A percentile compares a stretch with the other conserved stretches of the same genome.
These are phyloP conservation scores for Sergeia podlipaevii DNA, from an alignment of 208 protist species.

Conservation along the genomic window DNA sequence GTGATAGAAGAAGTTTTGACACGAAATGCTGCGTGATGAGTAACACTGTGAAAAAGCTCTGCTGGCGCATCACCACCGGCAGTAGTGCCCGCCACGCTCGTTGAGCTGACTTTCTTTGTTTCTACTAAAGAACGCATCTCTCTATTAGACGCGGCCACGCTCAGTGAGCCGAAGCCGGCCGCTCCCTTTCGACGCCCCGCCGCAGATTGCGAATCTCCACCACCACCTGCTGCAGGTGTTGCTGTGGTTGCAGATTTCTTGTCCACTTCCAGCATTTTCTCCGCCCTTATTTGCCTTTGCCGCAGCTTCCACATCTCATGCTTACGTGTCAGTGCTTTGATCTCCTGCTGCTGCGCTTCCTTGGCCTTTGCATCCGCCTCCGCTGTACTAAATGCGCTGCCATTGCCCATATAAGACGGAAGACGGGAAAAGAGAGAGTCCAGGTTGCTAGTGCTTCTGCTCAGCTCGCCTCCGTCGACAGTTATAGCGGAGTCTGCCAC, in stretches of 20 bases:
- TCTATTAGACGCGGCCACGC: too few species aligned
- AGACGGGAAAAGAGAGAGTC: neutral
- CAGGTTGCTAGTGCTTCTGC: too few species aligned
- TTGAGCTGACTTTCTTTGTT: neutral
- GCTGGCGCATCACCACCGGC: neutral
- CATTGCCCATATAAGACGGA: neutral
- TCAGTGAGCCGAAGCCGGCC: too few species aligned
- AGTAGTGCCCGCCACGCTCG: neutral
- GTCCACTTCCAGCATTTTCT: conserved; percentile 16
- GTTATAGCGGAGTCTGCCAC: too few species aligned
- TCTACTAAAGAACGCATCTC: too few species aligned
- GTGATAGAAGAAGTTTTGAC: conserved; percentile 10
- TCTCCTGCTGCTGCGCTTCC: conserved; percentile 5
- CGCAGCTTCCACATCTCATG: conserved; percentile 80
- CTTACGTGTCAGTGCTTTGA: conserved; percentile 44
- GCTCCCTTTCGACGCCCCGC: too few species aligned
- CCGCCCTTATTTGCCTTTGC: conserved; percentile 44
- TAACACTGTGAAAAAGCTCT: neutral
- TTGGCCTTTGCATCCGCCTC: conserved; percentile 16
- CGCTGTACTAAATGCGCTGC: too few species aligned
- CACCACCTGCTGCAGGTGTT: too few species aligned
- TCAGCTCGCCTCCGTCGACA: too few species aligned
- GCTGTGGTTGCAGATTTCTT: too few species aligned
- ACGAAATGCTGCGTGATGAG: too few species aligned
- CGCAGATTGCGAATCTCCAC: too few species aligned